Base-by-base conservation (phyloP, 73 alveolate genomes). In the Paramecium sonneborni region DNA sequence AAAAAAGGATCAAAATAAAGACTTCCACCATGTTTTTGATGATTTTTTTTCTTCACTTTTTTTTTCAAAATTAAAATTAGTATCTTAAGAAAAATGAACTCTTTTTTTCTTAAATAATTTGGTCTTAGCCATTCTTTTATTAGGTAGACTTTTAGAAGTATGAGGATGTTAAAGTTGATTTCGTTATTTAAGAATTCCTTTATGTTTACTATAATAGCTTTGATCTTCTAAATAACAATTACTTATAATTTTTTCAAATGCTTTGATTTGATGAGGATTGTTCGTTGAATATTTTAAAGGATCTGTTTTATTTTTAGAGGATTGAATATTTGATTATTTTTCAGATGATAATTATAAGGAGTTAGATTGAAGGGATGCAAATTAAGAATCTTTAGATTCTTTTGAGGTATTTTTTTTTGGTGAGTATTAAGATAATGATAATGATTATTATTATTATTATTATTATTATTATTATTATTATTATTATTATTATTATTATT, bases 311-410 rank as follows among this genome's bases (percentile, higher is more conserved):
- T 52, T 52, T n/a, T 15, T 52, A 3, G 68, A 52, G 1, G 68
- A 52, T 52, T 52, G 34, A 15, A 52, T 4, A 10, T 62, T 52
- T 0, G 68, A 52, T 18, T 52, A 62, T 5, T 62, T 30, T 62
- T 62, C 84, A 30, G 84, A 62, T 4, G 84, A 62, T 14, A 30
- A 30, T 3, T 30, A 30, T 30, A 32, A 10, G 10, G 84, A 62
- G 1, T 28, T 62, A 26, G 84, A 62, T 32, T 62, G 20, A 26
- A 30, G 14, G 1, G 84, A 62, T 10, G 84, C 84, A 12, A 14
- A 32, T 62, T 62, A 62, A 10, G 84, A 62, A 30, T 62, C 84
- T 62, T 62, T 62, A 5, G 84, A 62, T 62, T 62, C 84, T 32
- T 32, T 62, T 6, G 84, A 62, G 2, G 84, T 30, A 62, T 62